phyloP scores from a whole-genome alignment of 441 rosid species.

The Croton setiger region DNA sequence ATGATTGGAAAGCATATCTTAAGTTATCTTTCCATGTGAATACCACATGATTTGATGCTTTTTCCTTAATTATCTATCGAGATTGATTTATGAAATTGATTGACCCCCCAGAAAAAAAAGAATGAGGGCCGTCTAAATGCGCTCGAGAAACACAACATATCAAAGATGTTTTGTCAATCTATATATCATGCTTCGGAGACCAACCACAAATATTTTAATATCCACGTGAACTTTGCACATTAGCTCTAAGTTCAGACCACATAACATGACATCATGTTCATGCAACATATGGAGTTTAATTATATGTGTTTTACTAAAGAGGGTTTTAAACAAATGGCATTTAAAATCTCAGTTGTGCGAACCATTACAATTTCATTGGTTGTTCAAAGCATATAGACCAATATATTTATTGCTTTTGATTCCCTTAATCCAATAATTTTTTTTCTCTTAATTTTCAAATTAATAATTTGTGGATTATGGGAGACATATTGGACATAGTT shows the following conservation, averaged over 20 bases:
- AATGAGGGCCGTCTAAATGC: neutral
- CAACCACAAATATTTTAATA: neutral
- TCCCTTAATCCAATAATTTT: neutral
- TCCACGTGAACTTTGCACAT: neutral
- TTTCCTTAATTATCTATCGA: conserved; percentile 1
- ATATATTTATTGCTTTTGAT: neutral
- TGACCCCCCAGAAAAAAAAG: conserved; percentile 7
- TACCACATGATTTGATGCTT: conserved; percentile 40
- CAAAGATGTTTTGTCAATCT: conserved; percentile 9
- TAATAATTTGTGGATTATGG: neutral
- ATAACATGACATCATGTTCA: conserved; percentile 25
- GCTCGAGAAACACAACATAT: conserved; percentile 23
- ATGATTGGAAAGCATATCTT: conserved; percentile 28
- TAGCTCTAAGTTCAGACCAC: neutral
- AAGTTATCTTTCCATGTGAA: conserved; percentile 44
- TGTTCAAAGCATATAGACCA: neutral
- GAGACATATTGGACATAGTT: neutral
- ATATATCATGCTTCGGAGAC: neutral
- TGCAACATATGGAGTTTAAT: neutral
- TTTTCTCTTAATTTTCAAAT: neutral
- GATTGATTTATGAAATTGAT: conserved; percentile 13
- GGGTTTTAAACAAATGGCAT: neutral
- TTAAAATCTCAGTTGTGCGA: conserved; percentile 6
- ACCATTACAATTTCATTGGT: neutral
- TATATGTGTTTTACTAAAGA: neutral